Conservation (phyloP, 208 protist genomes). For the Crithidia acanthocephali region DNA sequence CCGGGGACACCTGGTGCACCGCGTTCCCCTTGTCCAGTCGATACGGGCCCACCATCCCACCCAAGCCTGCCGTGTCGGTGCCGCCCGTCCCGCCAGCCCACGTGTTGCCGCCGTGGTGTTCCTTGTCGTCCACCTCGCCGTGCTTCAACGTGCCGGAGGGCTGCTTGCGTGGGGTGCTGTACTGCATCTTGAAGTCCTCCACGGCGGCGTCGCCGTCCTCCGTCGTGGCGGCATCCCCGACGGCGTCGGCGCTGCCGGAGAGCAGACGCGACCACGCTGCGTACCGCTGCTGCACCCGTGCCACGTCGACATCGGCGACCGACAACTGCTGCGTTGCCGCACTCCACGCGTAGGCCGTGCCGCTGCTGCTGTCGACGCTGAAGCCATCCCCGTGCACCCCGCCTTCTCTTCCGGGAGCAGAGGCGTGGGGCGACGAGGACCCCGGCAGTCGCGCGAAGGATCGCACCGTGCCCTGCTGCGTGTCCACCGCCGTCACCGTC, state of each 20-base stretch:
- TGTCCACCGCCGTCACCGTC: conserved; percentile 29
- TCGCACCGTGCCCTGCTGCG: conserved; percentile 18
- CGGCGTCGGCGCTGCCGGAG: conserved; percentile 41
- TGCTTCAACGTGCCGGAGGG: conserved; percentile 86
- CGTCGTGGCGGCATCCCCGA: conserved; percentile 40
- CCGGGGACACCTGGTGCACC: conserved; percentile 88
- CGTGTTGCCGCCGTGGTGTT: conserved; percentile 93
- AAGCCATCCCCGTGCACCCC: not conserved
- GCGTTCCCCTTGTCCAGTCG: conserved; percentile 87
- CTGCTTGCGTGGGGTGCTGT: conserved; percentile 74
- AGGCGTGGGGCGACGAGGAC: not conserved
- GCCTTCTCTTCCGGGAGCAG: not conserved
- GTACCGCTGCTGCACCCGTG: conserved; percentile 69
- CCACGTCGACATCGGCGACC: conserved; percentile 55
- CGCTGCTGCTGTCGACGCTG: conserved; percentile 23
- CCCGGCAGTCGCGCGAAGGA: conserved; percentile 13
- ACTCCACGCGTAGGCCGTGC: conserved; percentile 42
- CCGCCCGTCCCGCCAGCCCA: conserved; percentile 92
- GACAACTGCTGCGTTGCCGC: conserved; percentile 34
- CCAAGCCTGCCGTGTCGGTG: conserved; percentile 86
- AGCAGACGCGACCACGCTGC: conserved; percentile 59
- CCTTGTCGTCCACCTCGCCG: conserved; percentile 88
- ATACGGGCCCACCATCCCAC: conserved; percentile 89
- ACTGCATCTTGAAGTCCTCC: conserved; percentile 65
- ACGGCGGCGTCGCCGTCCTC: conserved; percentile 33